Evolutionary conservation across 495 filamentous ascomycete species (phyloP).

Genomic region (Ascobolus immersus): DNA sequence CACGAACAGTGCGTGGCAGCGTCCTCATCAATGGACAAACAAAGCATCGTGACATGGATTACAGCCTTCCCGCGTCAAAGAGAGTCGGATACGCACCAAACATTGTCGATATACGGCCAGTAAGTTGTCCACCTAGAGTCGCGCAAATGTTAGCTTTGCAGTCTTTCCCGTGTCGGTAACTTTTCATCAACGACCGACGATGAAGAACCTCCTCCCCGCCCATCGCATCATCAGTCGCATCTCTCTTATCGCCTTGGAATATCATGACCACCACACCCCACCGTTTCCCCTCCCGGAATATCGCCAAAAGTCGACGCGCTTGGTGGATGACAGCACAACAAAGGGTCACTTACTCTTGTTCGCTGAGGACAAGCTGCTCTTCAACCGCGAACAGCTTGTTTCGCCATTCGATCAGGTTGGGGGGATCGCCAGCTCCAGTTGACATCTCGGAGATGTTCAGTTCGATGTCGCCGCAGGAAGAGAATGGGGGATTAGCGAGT

Average conservation of each 20-base stretch:
- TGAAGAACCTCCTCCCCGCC: no score
- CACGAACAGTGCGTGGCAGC: no score
- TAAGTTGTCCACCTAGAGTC: slow-evolving; percentile 50
- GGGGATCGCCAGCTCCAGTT: no score
- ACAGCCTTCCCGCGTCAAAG: slow-evolving; percentile 3
- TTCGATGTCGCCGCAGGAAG: no score
- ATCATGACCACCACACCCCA: no score
- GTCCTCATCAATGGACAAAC: no score
- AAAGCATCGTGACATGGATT: slow-evolving; percentile 3
- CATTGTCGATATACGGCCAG: slow-evolving; percentile 75
- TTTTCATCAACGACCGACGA: no score
- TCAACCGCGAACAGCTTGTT: slow-evolving; percentile 53
- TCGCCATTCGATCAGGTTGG: slow-evolving; percentile 47
- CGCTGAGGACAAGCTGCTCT: slow-evolving; percentile 43
- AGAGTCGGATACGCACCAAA: slow-evolving; percentile 30
- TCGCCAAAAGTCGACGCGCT: slow-evolving; percentile 1
- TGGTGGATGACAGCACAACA: background rate
- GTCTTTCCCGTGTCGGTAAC: no score
- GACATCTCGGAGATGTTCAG: no score
- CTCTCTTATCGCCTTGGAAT: background rate
- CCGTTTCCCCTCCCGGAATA: slow-evolving; percentile 1
- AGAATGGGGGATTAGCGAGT: no score
- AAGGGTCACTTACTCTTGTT: slow-evolving; percentile 42
- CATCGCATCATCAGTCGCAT: background rate
- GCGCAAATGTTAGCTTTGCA: slow-evolving; percentile 5